Evolutionary conservation across 495 filamentous ascomycete species (phyloP).

Genomic region (Penicillium taxi): DNA sequence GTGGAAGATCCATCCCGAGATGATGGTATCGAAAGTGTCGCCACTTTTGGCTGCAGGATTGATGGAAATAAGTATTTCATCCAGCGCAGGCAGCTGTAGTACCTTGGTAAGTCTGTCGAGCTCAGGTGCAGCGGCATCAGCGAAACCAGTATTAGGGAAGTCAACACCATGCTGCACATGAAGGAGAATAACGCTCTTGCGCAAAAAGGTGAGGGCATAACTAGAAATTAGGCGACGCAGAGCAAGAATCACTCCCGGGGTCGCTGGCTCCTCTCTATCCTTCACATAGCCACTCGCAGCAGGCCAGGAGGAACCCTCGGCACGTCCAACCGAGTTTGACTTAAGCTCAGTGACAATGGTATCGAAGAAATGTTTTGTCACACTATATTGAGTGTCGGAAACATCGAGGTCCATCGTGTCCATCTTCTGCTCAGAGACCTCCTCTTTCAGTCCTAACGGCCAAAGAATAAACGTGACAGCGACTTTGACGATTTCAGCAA

Average conservation of each 20-base stretch:
- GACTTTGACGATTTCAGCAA: slow-evolving; percentile 84
- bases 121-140: slow-evolving; percentile 60
- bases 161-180: slow-evolving; percentile 84
- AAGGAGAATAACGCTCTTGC: slow-evolving; percentile 75
- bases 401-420: slow-evolving; percentile 22
- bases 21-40: slow-evolving; percentile 42
- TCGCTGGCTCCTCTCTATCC: slow-evolving; percentile 35
- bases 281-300: slow-evolving; percentile 38
- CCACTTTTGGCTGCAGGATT: slow-evolving; percentile 26
- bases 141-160: slow-evolving; percentile 66
- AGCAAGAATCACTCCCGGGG: slow-evolving; percentile 32
- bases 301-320: slow-evolving; percentile 34
- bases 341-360: slow-evolving; percentile 35
- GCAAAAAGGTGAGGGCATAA: slow-evolving; percentile 83
- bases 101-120: slow-evolving; percentile 70
- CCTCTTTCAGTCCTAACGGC: slow-evolving; percentile 36
- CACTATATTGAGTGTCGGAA: slow-evolving; percentile 22
- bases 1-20: slow-evolving; percentile 75
- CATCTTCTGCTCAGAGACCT: slow-evolving; percentile 26
- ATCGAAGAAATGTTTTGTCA: slow-evolving; percentile 36
- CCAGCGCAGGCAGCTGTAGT: slow-evolving; percentile 67
- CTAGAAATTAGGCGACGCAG: slow-evolving; percentile 54
- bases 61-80: slow-evolving; percentile 60
- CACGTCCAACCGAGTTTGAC: slow-evolving; percentile 37
- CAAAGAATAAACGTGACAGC: slow-evolving; percentile 39